Base-by-base conservation (phyloP, 1,139 yeast genomes). In the Lodderomyces orthopsilosis region DNA sequence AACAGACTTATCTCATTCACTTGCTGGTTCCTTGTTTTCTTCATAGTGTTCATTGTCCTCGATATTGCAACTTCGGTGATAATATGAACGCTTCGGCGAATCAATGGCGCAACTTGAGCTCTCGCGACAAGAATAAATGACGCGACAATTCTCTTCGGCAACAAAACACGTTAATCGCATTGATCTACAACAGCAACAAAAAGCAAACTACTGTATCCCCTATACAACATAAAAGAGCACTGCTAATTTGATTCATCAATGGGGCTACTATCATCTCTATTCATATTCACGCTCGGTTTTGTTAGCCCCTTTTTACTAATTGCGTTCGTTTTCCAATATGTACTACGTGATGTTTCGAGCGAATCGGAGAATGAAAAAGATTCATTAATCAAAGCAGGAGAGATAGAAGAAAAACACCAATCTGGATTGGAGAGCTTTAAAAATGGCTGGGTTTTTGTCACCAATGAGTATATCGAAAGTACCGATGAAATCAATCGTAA, bases 401-500 rank as follows among this genome's bases (percentile, higher is more conserved):
- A 79, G 47, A 53, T 83, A 7, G 83, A 84, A 47, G 91, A 86
- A 51, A 63, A 65, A 14, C 65, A 68, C 37, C 72, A 74, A 22
- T 63, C 79, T 2, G 95, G 94, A 2, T 77, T 85, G 6, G 80
- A 81, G 30, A 76, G 89, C 0, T 77, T 71, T 53, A 81, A 78
- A 56, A 65, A 80, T 10, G 96, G 96, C 2, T 89, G 96, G 95
- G 64, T 91, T 4, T 80, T 85, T 3, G 89, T 90, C 8, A 87
- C 96, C 0, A 81, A 81, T 47, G 93, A 86, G 52, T 88, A 85
- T 55, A 69, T 82, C 38, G 79, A 78, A 48, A 62, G 77, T 35
- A 52, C 67, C 23, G 68, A 70, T 44, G 70, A 68, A 36, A 58
- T 66, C 44, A 52, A 62, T 12, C 52, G 69, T 2, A 52, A 61